phyloP scores from a whole-genome alignment of 768 basidiomycete species.

The Trametes villosa region DNA sequence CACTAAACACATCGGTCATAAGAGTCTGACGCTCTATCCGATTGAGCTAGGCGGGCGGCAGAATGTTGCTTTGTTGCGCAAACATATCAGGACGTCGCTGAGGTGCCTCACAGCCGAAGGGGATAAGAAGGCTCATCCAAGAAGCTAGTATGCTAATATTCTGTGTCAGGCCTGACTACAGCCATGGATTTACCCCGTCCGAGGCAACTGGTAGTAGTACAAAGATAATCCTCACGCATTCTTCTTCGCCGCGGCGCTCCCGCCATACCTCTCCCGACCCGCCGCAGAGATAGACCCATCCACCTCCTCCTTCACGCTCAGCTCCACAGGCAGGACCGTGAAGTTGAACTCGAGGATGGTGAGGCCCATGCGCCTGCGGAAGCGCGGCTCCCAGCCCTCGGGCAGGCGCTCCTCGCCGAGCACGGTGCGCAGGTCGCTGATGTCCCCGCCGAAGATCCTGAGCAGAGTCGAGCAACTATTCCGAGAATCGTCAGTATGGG shows the following conservation, averaged over 20 bases:
- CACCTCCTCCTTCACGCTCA: conserved; percentile 37
- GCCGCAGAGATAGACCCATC: conserved; percentile 7
- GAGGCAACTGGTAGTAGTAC: too few species aligned
- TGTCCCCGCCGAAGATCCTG: conserved; percentile 66
- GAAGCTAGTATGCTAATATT: too few species aligned
- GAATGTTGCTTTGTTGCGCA: too few species aligned
- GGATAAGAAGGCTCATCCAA: too few species aligned
- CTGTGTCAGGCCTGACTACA: too few species aligned
- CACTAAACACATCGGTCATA: too few species aligned
- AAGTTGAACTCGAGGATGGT: conserved; percentile 62
- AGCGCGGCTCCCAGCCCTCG: conserved; percentile 69
- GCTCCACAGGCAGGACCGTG: conserved; percentile 35
- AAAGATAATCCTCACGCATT: neutral
- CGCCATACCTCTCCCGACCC: conserved; percentile 4
- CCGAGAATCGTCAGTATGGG: neutral
- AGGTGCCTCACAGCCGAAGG: too few species aligned
- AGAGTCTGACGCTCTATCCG: too few species aligned
- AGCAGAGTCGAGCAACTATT: conserved; percentile 68
- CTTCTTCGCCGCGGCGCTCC: neutral
- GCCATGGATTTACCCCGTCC: too few species aligned
- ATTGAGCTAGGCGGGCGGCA: too few species aligned
- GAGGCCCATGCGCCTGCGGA: conserved; percentile 58
- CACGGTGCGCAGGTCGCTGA: conserved; percentile 56
- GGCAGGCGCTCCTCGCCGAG: conserved; percentile 72
- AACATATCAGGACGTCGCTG: too few species aligned